A percentile compares a stretch with the other conserved stretches of the same genome.
These are phyloP conservation scores for Gymnopus androsaceus DNA, from an alignment of 1,284 basidiomycete genomes.

Conservation along the genomic window DNA sequence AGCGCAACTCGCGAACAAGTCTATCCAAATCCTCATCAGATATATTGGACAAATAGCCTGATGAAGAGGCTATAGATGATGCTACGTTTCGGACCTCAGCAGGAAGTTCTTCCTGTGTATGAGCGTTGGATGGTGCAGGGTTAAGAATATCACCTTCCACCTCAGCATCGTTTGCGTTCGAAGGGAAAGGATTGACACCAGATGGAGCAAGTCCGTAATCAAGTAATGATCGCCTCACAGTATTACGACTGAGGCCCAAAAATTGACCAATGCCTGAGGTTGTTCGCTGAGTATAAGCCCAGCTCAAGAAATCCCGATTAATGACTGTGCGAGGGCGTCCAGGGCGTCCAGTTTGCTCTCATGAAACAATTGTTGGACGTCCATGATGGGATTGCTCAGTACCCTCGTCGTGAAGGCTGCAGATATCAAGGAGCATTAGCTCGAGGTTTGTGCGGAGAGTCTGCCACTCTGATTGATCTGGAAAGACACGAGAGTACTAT, in stretches of 20 bases:
- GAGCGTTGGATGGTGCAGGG: not conserved
- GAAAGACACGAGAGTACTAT: constrained; percentile 1
- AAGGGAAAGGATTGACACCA: constrained; percentile 5
- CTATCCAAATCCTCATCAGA: constrained; percentile 13
- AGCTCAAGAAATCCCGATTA: constrained; percentile 27
- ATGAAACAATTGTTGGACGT: constrained; percentile 14
- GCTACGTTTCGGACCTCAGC: not conserved
- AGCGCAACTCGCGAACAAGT: constrained; percentile 5
- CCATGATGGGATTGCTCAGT: constrained; percentile 23
- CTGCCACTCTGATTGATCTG: constrained; percentile 5
- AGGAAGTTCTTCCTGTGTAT: not conserved
- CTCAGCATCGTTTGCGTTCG: constrained; percentile 1
- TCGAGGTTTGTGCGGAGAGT: constrained; percentile 14
- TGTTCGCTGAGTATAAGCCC: constrained; percentile 24
- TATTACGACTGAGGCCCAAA: constrained; percentile 21
- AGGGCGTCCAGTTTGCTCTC: constrained; percentile 19
- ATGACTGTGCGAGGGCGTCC: constrained; percentile 28
- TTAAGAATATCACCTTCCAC: constrained; percentile 14
- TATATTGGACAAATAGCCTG: not conserved
- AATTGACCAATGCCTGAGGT: constrained; percentile 25
- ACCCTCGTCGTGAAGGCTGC: constrained; percentile 16
- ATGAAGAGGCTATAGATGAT: not conserved
- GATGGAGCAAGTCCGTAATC: constrained; percentile 26
- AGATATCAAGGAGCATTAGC: constrained; percentile 23
- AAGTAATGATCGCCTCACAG: constrained; percentile 24